A percentile compares a stretch with the other conserved stretches of the same genome.
phyloP scores from a whole-genome alignment of 768 basidiomycete genomes.

The Naganishia friedmannii region DNA sequence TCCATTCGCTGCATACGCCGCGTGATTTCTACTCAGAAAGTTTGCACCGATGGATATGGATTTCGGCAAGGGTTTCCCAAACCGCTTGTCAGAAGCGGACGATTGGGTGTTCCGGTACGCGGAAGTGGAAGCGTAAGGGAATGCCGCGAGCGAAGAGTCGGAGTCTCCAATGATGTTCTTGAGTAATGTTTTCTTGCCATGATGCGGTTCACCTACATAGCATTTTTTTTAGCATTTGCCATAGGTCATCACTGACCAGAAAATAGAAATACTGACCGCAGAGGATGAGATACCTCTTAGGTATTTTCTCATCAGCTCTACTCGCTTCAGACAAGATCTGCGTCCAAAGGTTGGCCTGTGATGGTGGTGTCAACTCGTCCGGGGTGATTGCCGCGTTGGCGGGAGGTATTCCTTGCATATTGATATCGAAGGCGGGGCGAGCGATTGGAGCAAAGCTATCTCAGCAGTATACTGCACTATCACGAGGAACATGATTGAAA shows the following conservation, averaged over 20 bases:
- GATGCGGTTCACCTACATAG: conserved; percentile 60
- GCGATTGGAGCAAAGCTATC: neutral
- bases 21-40: conserved; percentile 39
- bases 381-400: neutral
- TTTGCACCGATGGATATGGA: conserved; percentile 68
- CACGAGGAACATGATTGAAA: too few species aligned
- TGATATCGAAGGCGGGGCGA: neutral
- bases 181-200: conserved; percentile 74
- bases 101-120: neutral
- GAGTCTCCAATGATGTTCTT: conserved; percentile 25
- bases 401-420: neutral
- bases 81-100: neutral
- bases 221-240: neutral
- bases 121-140: conserved; percentile 23
- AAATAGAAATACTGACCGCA: conserved; percentile 57
- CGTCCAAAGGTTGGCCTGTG: conserved; percentile 70
- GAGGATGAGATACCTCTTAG: conserved; percentile 80
- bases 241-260: neutral
- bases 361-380: neutral
- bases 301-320: conserved; percentile 67
- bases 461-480: too few species aligned
- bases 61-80: neutral
- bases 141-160: conserved; percentile 12
- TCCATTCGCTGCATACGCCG: conserved; percentile 14
- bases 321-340: conserved; percentile 82